These are phyloP conservation scores for Silybum marianum DNA, from an alignment of 129 eudicot species.

Conservation along the genomic window DNA sequence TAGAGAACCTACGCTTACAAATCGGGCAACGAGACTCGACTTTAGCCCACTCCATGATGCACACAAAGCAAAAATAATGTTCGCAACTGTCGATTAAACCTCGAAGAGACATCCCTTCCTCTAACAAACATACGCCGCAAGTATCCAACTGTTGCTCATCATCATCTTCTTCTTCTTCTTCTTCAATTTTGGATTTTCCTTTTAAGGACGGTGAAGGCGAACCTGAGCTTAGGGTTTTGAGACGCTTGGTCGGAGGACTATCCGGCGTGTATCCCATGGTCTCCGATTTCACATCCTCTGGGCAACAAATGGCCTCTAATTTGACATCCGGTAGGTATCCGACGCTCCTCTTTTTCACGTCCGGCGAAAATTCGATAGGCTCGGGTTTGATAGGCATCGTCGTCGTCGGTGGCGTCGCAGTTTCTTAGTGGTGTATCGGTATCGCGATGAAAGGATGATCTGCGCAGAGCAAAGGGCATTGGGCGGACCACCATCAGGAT, in stretches of 20 bases:
- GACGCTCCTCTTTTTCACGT: not conserved
- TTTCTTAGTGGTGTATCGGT: not conserved
- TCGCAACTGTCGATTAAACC: conserved; percentile 75
- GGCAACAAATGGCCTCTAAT: not conserved
- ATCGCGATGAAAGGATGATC: not conserved
- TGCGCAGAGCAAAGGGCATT: not conserved
- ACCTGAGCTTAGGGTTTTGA: conserved; percentile 43
- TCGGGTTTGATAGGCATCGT: conserved; percentile 8
- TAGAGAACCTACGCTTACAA: conserved; percentile 74
- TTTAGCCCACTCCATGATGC: conserved; percentile 95
- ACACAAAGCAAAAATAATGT: conserved; percentile 82
- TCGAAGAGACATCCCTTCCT: conserved; percentile 52
- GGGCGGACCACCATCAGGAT: not conserved
- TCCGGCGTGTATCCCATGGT: conserved; percentile 16
- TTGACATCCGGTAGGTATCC: conserved; percentile 17
- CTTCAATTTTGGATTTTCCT: conserved; percentile 52
- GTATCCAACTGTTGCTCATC: conserved; percentile 19
- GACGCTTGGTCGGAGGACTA: conserved; percentile 43
- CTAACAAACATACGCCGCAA: conserved; percentile 82
- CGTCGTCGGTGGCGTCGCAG: conserved; percentile 5
- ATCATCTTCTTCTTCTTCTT: conserved; percentile 13
- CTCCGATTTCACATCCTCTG: conserved; percentile 14
- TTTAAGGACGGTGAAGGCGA: conserved; percentile 40
- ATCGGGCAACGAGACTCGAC: conserved; percentile 87
- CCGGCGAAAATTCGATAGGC: conserved; percentile 4